A percentile compares a stretch with the other conserved stretches of the same genome.
Evolutionary conservation across 148 eudicot genomes (phyloP).

Genomic region (Amaranthus hypochondriacus): DNA sequence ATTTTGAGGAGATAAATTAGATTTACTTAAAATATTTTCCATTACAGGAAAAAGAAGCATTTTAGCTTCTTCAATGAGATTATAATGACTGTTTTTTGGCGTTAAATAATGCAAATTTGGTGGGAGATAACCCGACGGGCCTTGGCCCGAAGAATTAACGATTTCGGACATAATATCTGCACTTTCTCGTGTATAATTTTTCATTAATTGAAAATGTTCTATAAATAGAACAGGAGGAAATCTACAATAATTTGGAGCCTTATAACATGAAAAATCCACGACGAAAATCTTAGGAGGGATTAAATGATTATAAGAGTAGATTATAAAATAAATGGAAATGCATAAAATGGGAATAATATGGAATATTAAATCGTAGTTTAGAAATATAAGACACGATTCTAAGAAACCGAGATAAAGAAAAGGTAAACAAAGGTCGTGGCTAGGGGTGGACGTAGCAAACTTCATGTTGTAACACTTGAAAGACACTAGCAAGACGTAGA

Average conservation of each 20-base stretch:
- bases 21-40: conserved; percentile 54
- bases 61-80: conserved; percentile 54
- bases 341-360: conserved; percentile 26
- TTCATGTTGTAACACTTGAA: conserved; percentile 17
- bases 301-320: conserved; percentile 7
- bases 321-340: conserved; percentile 16
- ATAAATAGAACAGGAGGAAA: conserved; percentile 49
- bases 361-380: conserved; percentile 26
- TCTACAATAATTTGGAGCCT: conserved; percentile 59
- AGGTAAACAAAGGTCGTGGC: conserved; percentile 20
- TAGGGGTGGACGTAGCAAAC: conserved; percentile 11
- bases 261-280: conserved; percentile 63
- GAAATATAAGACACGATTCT: conserved; percentile 32
- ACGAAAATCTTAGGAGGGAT: conserved; percentile 40
- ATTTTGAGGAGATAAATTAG: conserved; percentile 39
- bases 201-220: conserved; percentile 35
- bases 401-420: conserved; percentile 24
- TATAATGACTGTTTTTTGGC: conserved; percentile 40
- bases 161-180: conserved; percentile 50
- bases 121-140: conserved; percentile 62
- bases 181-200: conserved; percentile 35
- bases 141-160: conserved; percentile 52
- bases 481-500: background rate
- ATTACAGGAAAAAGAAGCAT: conserved; percentile 63
- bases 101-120: conserved; percentile 61